Percentiles rank a stretch among this genome's conserved stretches.
These are phyloP conservation scores for Tetrastigma voinierianum DNA, from an alignment of 164 flowering plant genomes.

Conservation along the genomic window DNA sequence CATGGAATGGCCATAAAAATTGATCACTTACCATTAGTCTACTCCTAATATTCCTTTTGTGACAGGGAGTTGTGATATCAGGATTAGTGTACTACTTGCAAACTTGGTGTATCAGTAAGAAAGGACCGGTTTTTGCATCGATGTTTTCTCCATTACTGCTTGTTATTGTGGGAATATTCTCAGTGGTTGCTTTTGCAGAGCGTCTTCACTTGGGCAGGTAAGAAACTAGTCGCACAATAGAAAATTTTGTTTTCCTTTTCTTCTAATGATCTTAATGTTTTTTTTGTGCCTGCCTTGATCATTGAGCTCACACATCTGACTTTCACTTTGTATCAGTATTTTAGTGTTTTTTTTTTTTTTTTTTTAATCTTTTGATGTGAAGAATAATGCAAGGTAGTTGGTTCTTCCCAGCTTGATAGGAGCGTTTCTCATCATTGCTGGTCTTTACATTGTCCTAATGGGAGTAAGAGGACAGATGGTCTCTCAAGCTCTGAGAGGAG, in stretches of 20 bases:
- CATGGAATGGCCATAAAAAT: too few relatives aligned
- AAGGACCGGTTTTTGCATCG: conserved; percentile 49
- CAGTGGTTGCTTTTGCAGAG: conserved; percentile 44
- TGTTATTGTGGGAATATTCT: conserved; percentile 30
- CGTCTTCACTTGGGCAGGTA: conserved; percentile 48
- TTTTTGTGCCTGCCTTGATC: too few relatives aligned
- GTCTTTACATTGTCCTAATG: conserved; percentile 43
- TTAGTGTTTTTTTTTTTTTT: too few relatives aligned
- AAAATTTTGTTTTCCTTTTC: too few relatives aligned
- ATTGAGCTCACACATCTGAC: too few relatives aligned
- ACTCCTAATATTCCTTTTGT: neutral
- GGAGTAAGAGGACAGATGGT: conserved; percentile 35
- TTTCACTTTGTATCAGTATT: too few relatives aligned
- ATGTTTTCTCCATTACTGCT: conserved; percentile 42
- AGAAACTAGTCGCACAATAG: too few relatives aligned
- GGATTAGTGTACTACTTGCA: conserved; percentile 30
- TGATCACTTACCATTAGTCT: neutral
- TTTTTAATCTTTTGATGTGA: neutral
- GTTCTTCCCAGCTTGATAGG: conserved; percentile 48
- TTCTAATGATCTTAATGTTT: too few relatives aligned
- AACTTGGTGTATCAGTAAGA: conserved; percentile 39
- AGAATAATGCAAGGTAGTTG: neutral
- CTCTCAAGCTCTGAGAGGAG: too few relatives aligned
- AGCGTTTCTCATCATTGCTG: conserved; percentile 32
- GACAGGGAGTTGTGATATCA: conserved; percentile 38